Evolutionary conservation across 768 basidiomycete genomes (phyloP).

Genomic region (Leucosporidium yakuticum): DNA sequence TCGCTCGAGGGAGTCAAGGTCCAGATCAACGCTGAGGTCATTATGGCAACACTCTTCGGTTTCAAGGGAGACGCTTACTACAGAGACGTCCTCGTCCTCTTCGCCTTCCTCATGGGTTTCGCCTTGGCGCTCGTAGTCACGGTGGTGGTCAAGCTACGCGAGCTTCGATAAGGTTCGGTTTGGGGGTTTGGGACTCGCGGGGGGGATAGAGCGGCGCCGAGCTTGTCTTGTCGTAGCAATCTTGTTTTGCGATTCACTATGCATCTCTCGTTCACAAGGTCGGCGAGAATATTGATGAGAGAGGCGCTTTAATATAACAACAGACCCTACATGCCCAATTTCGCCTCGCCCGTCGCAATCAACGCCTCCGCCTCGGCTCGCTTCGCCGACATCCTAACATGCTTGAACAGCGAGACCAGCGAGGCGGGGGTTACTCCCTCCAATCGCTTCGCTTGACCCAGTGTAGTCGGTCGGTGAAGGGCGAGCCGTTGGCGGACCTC

Average conservation of each 20-base stretch:
- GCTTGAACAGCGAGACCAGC: conserved; percentile 60
- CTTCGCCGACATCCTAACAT: conserved; percentile 47
- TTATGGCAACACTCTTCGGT: conserved; percentile 87
- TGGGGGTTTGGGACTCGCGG: no score
- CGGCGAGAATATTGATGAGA: no score
- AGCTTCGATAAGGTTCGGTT: conserved; percentile 54
- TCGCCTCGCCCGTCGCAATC: not conserved
- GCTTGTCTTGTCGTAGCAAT: no score
- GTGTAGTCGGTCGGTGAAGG: conserved; percentile 59
- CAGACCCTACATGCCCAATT: no score
- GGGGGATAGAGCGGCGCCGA: no score
- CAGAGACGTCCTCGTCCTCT: conserved; percentile 1
- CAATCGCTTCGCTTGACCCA: conserved; percentile 91
- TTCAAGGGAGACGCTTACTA: conserved; percentile 78
- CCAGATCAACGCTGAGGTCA: conserved; percentile 67
- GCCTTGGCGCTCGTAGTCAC: conserved; percentile 63
- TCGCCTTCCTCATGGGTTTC: not conserved
- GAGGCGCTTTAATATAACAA: no score
- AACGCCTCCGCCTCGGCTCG: conserved; percentile 2
- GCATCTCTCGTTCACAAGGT: no score
- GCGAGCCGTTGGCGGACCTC: conserved; percentile 66
- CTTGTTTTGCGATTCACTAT: no score
- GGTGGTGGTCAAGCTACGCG: conserved; percentile 71
- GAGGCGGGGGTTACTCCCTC: conserved; percentile 85
- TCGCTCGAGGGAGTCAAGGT: conserved; percentile 24